Percentiles rank a stretch among this genome's conserved stretches.
These are phyloP conservation scores for Fusarium napiforme DNA, from an alignment of 2,329 filamentous ascomycete genomes.

Conservation along the genomic window DNA sequence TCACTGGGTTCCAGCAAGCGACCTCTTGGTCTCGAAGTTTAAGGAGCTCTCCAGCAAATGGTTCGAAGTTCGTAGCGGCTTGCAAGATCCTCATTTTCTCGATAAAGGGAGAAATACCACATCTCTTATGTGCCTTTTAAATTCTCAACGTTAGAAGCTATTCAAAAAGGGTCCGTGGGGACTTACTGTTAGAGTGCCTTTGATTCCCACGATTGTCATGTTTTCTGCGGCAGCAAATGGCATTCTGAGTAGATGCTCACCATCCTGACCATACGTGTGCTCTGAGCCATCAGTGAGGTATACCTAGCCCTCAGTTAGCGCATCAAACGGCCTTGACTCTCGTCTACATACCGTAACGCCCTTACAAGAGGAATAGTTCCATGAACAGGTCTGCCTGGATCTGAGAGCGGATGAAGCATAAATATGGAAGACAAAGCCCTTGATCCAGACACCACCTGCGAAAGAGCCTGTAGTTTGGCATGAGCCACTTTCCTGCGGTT, in stretches of 20 bases:
- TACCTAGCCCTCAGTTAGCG: neutral
- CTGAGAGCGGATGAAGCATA: neutral
- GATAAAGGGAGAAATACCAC: neutral
- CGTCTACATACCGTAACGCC: neutral
- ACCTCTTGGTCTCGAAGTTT: neutral
- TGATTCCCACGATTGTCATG: fast-evolving
- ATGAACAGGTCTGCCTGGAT: fast-evolving
- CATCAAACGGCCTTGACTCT: fast-evolving
- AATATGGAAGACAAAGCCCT: neutral
- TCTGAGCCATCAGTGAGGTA: neutral
- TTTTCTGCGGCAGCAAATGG: fast-evolving
- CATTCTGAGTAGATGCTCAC: fast-evolving
- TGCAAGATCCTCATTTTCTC: neutral
- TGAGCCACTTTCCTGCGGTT: neutral
- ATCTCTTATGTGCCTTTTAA: neutral
- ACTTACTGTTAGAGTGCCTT: neutral
- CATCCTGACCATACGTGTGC: neutral
- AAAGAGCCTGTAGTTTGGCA: fast-evolving
- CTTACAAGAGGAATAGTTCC: neutral
- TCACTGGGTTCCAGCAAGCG: neutral
- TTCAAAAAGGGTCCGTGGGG: too few relatives aligned
- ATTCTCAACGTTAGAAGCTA: too few relatives aligned
- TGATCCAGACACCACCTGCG: neutral
- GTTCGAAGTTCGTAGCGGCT: too few relatives aligned
- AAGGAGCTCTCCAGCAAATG: fast-evolving